Percentiles rank a stretch among this genome's conserved stretches.
These are phyloP conservation scores for Reticulascus tulasneorum DNA, from an alignment of 2,329 filamentous ascomycete species.

Conservation along the genomic window DNA sequence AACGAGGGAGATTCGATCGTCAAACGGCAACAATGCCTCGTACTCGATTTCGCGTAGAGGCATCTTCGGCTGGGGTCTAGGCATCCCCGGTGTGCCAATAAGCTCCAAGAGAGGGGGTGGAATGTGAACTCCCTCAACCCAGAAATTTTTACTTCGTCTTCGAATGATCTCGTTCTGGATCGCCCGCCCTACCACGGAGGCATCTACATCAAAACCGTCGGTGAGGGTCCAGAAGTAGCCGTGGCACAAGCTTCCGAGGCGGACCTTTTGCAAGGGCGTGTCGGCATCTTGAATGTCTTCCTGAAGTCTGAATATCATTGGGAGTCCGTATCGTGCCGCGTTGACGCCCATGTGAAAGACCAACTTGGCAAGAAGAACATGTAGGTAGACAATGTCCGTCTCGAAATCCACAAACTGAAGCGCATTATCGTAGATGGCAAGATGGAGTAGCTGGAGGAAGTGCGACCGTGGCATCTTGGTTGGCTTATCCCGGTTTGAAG, in stretches of 20 bases:
- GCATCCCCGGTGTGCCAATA: slow-evolving; percentile 51
- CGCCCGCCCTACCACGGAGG: slow-evolving; percentile 62
- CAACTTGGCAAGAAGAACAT: slow-evolving; percentile 72
- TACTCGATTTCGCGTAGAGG: slow-evolving; percentile 52
- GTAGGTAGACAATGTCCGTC: slow-evolving; percentile 70
- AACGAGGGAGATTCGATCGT: slow-evolving; percentile 67
- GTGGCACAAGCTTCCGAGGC: slow-evolving; percentile 78
- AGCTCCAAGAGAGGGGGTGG: slow-evolving; percentile 63
- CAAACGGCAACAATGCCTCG: slow-evolving; percentile 69
- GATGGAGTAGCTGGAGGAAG: slow-evolving; percentile 78
- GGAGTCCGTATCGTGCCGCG: slow-evolving; percentile 70
- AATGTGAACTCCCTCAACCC: slow-evolving; percentile 70
- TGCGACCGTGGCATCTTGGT: slow-evolving; percentile 53
- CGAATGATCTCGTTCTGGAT: slow-evolving; percentile 74
- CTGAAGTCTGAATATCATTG: slow-evolving; percentile 86
- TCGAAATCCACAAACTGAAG: slow-evolving; percentile 69
- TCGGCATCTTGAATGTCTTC: slow-evolving; percentile 71
- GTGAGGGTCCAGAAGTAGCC: slow-evolving; percentile 82
- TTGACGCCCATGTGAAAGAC: slow-evolving; percentile 78
- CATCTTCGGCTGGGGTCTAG: slow-evolving; percentile 39
- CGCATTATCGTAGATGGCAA: slow-evolving; percentile 86
- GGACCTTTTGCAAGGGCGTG: slow-evolving; percentile 67
- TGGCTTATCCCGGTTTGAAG: slow-evolving; percentile 57
- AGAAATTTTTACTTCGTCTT: slow-evolving; percentile 70
- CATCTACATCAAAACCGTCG: slow-evolving; percentile 73